Conservation (phyloP, 192 early-diverging fungal species). For the Fimicolochytrium jonesii region DNA sequence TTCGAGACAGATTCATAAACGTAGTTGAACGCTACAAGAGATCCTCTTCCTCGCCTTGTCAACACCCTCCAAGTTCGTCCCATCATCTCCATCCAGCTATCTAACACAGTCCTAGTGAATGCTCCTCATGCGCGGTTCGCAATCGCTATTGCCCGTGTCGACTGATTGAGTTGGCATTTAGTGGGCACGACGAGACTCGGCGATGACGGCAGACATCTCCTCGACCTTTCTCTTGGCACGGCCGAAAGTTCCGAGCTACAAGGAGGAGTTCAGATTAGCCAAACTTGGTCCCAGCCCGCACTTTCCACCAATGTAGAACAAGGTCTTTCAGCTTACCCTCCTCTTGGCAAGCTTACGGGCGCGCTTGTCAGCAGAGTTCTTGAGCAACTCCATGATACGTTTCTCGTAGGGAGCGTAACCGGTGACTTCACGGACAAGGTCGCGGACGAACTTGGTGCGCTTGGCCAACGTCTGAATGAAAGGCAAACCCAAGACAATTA, state of each 20-base stretch:
- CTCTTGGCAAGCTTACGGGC: constrained; percentile 98
- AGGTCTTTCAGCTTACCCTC: too few species aligned
- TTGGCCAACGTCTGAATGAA: constrained; percentile 54
- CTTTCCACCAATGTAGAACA: too few species aligned
- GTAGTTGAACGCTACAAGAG: too few species aligned
- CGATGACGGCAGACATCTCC: constrained; percentile 89
- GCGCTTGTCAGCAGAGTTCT: constrained; percentile 99
- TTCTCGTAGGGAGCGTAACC: constrained; percentile 98
- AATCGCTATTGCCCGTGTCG: too few species aligned
- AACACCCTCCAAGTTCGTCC: too few species aligned
- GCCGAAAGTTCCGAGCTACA: constrained; percentile 87
- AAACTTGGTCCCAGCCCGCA: too few species aligned
- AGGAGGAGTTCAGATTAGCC: not conserved
- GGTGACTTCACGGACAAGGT: constrained; percentile 92
- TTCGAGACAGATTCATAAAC: too few species aligned
- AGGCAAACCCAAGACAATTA: not conserved
- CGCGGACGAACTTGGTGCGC: constrained; percentile 87
- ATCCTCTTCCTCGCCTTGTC: too few species aligned
- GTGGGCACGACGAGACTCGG: constrained; percentile 82
- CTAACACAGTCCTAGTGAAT: too few species aligned
- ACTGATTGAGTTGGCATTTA: too few species aligned
- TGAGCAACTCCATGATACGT: constrained; percentile 99
- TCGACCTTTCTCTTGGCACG: constrained; percentile 99
- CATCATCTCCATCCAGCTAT: too few species aligned
- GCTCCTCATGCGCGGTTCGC: too few species aligned